Evolutionary conservation across 495 filamentous ascomycete genomes (phyloP).

Genomic region (Aspergillus nidulans): DNA sequence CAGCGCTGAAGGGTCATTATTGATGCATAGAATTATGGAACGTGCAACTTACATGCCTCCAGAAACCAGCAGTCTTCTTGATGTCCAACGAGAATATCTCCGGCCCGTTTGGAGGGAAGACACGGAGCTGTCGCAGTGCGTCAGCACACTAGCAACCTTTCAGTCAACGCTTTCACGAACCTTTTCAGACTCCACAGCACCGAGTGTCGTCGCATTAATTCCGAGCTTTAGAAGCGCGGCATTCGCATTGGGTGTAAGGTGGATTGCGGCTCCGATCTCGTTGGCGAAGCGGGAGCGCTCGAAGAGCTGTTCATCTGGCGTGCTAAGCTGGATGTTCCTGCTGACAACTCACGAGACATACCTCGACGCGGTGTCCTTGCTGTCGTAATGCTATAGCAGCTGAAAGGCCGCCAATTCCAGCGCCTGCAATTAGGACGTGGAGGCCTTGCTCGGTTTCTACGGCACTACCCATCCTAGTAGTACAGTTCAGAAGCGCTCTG

Average conservation of each 20-base stretch:
- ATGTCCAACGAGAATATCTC: constrained; percentile 29
- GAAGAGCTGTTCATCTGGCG: constrained; percentile 35
- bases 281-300: constrained; percentile 51
- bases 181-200: constrained; percentile 32
- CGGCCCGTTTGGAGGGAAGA: constrained; percentile 28
- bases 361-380: constrained; percentile 50
- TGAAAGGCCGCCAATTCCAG: constrained; percentile 52
- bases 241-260: constrained; percentile 52
- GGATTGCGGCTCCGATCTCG: constrained; percentile 53
- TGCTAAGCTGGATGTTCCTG: too few relatives aligned
- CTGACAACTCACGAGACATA: constrained; percentile 13
- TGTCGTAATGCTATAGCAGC: constrained; percentile 51
- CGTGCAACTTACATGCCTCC: constrained; percentile 33
- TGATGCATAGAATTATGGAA: not conserved
- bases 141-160: not conserved
- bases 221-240: constrained; percentile 43
- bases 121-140: constrained; percentile 21
- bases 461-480: constrained; percentile 6
- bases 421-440: constrained; percentile 50
- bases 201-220: constrained; percentile 29
- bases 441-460: constrained; percentile 14
- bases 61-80: constrained; percentile 29
- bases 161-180: constrained; percentile 4
- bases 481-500: not conserved
- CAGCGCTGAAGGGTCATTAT: constrained; percentile 26